Base-by-base conservation (phyloP, 2,329 filamentous ascomycete genomes). In the Microdochium paspali region DNA sequence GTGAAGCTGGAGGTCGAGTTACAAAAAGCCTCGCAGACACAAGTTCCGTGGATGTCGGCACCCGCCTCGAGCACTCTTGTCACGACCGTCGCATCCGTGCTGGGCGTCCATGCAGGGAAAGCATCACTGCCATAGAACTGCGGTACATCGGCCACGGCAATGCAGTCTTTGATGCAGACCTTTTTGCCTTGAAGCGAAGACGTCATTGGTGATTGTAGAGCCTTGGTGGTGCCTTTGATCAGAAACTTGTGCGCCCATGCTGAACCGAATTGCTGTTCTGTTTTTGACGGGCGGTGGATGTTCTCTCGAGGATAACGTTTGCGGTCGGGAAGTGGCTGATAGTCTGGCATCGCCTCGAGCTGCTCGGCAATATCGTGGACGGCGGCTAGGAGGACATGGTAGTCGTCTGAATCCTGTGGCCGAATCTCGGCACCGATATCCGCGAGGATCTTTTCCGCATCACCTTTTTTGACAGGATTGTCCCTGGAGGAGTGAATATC, bases 11-110 rank as follows among this genome's bases (percentile, higher is more conserved):
- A 66, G 1, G 72, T 71, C 0, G 69, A 71, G 49, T 70, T 69
- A 51, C 72, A 78, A 44, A 73, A 70, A 53, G 76, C 76, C 50
- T 80, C 77, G 49, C 76, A 80, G 0, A 68, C 68, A 1, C 72
- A 65, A 1, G 73, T 77, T 10, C 76, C 71, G 7, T 68, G 62
- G 15, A 80, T 70, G 40, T 68, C 56, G 0, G 68, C 76, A 0
- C 76, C 76, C 2, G 72, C 72, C 15, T 76, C 68, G 3, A 80
- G 58, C 0, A 70, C 59, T 13, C 77, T 61, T 1, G 68, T 72
- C 21, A 79, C 72, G 1, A 79, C 68, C 0, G 73, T 77, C 0
- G 77, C 76, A 56, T 80, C 76, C 2, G 71, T 72, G 4, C 59
- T 64, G 0, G 76, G 73, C 0, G 66, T 72, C 74, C 75, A 79